Evolutionary conservation across 371 early-diverging fungal genomes (phyloP).

Genomic region (Mortierella sp.): DNA sequence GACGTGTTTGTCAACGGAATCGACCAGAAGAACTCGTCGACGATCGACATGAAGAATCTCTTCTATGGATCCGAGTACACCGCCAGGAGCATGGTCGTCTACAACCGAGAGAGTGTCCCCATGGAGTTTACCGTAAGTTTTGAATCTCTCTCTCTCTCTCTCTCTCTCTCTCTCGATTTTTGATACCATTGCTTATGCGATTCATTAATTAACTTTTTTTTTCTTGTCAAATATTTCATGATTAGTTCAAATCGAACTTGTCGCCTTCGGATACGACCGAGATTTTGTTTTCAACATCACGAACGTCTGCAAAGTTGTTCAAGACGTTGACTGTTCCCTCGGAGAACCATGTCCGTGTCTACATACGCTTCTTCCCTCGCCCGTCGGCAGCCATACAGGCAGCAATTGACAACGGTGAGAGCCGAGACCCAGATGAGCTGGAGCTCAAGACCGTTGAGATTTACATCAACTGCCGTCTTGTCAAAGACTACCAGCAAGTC

Average conservation of each 20-base stretch:
- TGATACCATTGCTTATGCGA: constrained; percentile 3
- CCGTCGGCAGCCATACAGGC: constrained; percentile 59
- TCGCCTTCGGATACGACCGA: constrained; percentile 69
- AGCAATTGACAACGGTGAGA: constrained; percentile 41
- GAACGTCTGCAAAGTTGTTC: constrained; percentile 77
- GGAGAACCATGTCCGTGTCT: constrained; percentile 72
- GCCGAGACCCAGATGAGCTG: constrained; percentile 53
- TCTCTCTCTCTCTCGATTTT: not conserved
- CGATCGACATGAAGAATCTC: constrained; percentile 73
- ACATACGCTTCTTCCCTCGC: constrained; percentile 70
- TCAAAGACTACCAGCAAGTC: constrained; percentile 81
- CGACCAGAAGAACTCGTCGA: constrained; percentile 60
- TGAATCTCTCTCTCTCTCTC: not conserved
- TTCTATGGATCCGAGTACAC: constrained; percentile 77
- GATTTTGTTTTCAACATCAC: constrained; percentile 78
- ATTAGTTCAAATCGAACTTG: constrained; percentile 71
- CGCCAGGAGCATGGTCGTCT: constrained; percentile 74
- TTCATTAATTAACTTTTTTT: not conserved
- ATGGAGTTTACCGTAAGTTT: constrained; percentile 72
- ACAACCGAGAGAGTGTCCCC: constrained; percentile 76
- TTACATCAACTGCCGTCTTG: constrained; percentile 79
- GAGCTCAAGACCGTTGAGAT: constrained; percentile 74
- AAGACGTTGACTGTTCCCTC: constrained; percentile 73
- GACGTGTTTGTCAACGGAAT: constrained; percentile 75
- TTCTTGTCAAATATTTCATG: not conserved